phyloP scores from a whole-genome alignment of 352 stramenopile species.

The Plasmopara muralis region DNA sequence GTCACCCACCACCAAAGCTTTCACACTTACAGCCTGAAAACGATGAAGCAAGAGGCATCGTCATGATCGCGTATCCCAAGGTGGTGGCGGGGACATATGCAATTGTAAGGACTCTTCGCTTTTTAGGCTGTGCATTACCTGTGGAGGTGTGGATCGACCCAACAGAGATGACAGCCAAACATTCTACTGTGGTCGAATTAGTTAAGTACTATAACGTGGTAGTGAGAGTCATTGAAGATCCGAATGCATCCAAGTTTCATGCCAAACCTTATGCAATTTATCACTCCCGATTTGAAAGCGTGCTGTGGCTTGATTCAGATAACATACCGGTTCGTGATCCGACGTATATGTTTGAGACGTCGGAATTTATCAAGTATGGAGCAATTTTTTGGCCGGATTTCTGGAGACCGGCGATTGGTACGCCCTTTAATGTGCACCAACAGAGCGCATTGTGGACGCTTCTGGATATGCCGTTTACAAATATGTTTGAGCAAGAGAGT shows the following conservation, averaged over 20 bases:
- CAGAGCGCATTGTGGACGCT: slow-evolving; percentile 63
- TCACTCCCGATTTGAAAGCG: slow-evolving; percentile 62
- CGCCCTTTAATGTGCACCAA: slow-evolving; percentile 68
- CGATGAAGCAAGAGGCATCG: slow-evolving; percentile 35
- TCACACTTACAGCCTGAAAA: slow-evolving; percentile 7
- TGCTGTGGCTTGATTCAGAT: slow-evolving; percentile 79
- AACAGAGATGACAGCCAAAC: slow-evolving; percentile 43
- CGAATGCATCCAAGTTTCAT: slow-evolving; percentile 57
- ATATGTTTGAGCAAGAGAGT: slow-evolving; percentile 85
- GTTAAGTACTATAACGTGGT: slow-evolving; percentile 45
- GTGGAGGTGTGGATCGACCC: slow-evolving; percentile 61
- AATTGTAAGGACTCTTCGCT: slow-evolving; percentile 52
- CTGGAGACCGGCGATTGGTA: slow-evolving; percentile 53
- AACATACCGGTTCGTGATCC: slow-evolving; percentile 72
- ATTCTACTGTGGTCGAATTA: slow-evolving; percentile 58
- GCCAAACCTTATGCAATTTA: slow-evolving; percentile 80
- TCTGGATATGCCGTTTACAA: slow-evolving; percentile 75
- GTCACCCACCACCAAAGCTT: slow-evolving; percentile 25
- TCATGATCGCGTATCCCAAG: slow-evolving; percentile 68
- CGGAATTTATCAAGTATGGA: slow-evolving; percentile 51
- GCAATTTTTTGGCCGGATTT: slow-evolving; percentile 86
- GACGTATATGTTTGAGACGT: slow-evolving; percentile 72
- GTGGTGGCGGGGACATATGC: slow-evolving; percentile 62
- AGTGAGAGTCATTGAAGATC: slow-evolving; percentile 51
- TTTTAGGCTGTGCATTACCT: slow-evolving; percentile 35